Conservation (phyloP, 495 filamentous ascomycete species). For the Aspergillus olivimuriae region DNA sequence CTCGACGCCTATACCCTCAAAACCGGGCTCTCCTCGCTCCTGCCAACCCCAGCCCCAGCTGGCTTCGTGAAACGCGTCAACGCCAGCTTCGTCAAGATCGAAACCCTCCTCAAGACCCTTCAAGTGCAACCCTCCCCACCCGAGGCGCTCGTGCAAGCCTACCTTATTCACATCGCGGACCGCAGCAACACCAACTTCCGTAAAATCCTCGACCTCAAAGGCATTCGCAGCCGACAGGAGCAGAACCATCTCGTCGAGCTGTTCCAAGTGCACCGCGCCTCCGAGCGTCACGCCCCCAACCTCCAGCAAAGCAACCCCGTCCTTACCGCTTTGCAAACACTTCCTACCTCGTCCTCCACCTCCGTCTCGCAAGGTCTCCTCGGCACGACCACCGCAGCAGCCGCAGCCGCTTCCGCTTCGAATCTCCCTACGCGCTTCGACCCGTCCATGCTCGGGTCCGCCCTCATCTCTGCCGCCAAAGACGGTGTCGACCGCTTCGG, state of each 20-base stretch:
- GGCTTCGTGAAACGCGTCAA: conserved; percentile 85
- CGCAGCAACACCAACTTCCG: conserved; percentile 89
- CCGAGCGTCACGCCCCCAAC: conserved; percentile 45
- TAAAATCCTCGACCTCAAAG: conserved; percentile 91
- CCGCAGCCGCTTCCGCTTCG: conserved; percentile 37
- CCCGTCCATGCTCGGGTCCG: conserved; percentile 61
- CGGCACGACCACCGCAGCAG: conserved; percentile 21
- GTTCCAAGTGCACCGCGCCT: conserved; percentile 72
- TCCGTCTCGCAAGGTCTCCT: conserved; percentile 38
- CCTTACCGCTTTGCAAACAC: conserved; percentile 31
- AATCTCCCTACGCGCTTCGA: conserved; percentile 59
- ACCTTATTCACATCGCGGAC: conserved; percentile 90
- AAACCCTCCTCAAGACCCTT: conserved; percentile 90
- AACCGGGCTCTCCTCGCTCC: conserved; percentile 56
- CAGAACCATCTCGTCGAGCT: conserved; percentile 80
- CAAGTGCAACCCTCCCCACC: conserved; percentile 88
- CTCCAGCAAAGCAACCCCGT: conserved; percentile 40
- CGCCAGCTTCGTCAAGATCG: conserved; percentile 75
- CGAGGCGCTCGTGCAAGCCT: conserved; percentile 93
- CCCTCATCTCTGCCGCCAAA: conserved; percentile 74
- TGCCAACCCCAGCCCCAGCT: conserved; percentile 44
- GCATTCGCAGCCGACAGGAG: conserved; percentile 69
- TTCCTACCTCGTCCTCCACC: conserved; percentile 32
- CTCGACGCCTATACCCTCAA: conserved; percentile 90
- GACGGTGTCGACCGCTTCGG: conserved; percentile 88